Evolutionary conservation across 257 asterid genomes (phyloP).

Genomic region (Solanum boliviense): DNA sequence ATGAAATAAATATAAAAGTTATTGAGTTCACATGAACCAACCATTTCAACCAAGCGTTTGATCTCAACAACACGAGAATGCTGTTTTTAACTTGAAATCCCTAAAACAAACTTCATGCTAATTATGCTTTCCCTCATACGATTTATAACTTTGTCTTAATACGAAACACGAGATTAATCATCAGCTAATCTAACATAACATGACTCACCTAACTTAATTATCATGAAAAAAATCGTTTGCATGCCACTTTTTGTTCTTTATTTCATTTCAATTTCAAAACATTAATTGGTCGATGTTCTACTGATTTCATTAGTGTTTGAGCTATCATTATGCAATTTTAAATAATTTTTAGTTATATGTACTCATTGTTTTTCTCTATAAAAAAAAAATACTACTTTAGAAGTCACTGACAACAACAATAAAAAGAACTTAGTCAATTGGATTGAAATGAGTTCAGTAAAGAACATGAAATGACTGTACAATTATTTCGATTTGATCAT

Average conservation of each 20-base stretch:
- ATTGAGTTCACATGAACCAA: background rate
- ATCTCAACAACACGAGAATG: background rate
- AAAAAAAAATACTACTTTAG: background rate
- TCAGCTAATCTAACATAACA: background rate
- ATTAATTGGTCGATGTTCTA: background rate
- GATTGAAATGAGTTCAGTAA: too few species aligned
- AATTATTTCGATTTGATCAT: too few species aligned
- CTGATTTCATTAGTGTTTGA: background rate
- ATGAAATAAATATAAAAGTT: too few species aligned
- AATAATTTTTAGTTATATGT: background rate
- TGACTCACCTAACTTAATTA: background rate
- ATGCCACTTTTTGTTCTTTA: background rate
- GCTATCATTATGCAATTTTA: background rate
- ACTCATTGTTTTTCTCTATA: background rate
- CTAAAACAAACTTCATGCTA: background rate
- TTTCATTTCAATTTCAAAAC: background rate
- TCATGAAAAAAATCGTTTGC: background rate
- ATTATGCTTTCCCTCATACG: background rate
- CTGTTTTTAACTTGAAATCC: background rate
- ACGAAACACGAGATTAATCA: background rate
- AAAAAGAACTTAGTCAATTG: background rate
- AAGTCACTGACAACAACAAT: background rate
- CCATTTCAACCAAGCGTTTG: background rate
- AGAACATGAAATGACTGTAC: too few species aligned
- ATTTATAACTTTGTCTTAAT: background rate